Percentiles rank a stretch among this genome's conserved stretches.
Conservation (phyloP, 176 grass and related monocot genomes). For the Typha latifolia region DNA sequence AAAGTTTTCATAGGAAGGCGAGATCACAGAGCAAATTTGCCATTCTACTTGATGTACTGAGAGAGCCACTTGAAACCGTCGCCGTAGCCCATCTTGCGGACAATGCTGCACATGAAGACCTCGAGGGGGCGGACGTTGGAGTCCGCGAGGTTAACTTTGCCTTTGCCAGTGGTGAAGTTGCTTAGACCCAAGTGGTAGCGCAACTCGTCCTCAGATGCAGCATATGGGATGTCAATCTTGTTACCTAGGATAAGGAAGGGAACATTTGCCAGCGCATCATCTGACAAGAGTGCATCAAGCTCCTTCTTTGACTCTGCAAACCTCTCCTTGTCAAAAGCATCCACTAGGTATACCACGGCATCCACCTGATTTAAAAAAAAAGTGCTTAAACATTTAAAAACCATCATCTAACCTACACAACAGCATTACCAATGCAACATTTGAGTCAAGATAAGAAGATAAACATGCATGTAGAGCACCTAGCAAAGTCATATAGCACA, state of each 20-base stretch:
- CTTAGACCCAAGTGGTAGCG: constrained; percentile 59
- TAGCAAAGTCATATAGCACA: no score
- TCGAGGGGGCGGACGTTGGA: constrained; percentile 66
- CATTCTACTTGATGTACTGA: constrained; percentile 67
- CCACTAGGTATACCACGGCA: constrained; percentile 72
- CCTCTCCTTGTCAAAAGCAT: constrained; percentile 64
- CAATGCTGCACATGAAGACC: constrained; percentile 78
- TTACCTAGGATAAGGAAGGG: constrained; percentile 73
- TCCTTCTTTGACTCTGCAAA: constrained; percentile 69
- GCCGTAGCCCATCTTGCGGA: constrained; percentile 74
- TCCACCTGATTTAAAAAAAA: no score
- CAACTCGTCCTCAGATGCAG: constrained; percentile 67
- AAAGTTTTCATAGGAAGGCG: no score
- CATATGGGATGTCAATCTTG: constrained; percentile 72
- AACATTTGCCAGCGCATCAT: constrained; percentile 55
- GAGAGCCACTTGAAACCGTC: constrained; percentile 73
- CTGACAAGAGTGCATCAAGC: constrained; percentile 59
- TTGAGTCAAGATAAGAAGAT: no score
- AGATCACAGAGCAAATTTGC: no score
- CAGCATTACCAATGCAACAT: no score
- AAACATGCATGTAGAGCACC: no score
- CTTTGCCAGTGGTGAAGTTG: constrained; percentile 77
- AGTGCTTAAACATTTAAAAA: constrained; percentile 1
- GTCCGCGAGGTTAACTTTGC: constrained; percentile 57
- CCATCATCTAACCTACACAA: neutral